These are phyloP conservation scores for Hymenoscyphus occultus DNA, from an alignment of 2,329 filamentous ascomycete species.

Conservation along the genomic window DNA sequence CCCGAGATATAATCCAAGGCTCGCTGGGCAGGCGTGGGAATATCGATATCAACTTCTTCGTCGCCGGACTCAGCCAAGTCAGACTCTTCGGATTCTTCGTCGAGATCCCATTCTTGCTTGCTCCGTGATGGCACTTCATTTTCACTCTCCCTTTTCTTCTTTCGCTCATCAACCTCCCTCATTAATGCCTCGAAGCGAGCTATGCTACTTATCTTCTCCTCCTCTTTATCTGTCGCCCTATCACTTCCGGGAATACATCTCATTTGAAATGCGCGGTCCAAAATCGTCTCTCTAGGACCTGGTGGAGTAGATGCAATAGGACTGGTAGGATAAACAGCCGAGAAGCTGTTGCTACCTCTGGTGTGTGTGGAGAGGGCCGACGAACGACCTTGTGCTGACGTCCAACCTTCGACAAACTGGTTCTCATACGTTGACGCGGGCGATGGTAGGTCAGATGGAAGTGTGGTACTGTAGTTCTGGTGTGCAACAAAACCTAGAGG, in stretches of 20 bases:
- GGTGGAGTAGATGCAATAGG: conserved; percentile 41
- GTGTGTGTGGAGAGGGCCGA: conserved; percentile 55
- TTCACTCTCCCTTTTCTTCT: conserved; percentile 25
- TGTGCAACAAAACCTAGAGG: conserved; percentile 49
- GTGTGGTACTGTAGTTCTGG: conserved; percentile 50
- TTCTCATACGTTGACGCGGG: conserved; percentile 54
- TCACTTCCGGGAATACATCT: conserved; percentile 61
- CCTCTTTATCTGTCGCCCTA: conserved; percentile 44
- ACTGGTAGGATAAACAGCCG: conserved; percentile 42
- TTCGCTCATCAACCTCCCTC: conserved; percentile 54
- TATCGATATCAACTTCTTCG: conserved; percentile 33
- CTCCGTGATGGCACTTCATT: conserved; percentile 11
- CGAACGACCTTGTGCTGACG: conserved; percentile 55
- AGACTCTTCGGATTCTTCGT: conserved; percentile 41
- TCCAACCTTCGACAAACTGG: conserved; percentile 61
- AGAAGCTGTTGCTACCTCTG: conserved; percentile 54
- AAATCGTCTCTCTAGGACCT: conserved; percentile 59
- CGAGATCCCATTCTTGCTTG: conserved; percentile 33
- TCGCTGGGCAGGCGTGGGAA: conserved; percentile 35
- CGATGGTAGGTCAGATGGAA: conserved; percentile 55
- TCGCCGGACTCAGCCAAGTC: conserved; percentile 37
- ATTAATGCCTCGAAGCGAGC: conserved; percentile 65
- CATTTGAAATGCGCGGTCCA: conserved; percentile 65
- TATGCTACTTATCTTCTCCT: conserved; percentile 62
- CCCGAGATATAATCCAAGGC: conserved; percentile 37